Base-by-base conservation (phyloP, 2,329 filamentous ascomycete species). In the Podosphaera xanthii region DNA sequence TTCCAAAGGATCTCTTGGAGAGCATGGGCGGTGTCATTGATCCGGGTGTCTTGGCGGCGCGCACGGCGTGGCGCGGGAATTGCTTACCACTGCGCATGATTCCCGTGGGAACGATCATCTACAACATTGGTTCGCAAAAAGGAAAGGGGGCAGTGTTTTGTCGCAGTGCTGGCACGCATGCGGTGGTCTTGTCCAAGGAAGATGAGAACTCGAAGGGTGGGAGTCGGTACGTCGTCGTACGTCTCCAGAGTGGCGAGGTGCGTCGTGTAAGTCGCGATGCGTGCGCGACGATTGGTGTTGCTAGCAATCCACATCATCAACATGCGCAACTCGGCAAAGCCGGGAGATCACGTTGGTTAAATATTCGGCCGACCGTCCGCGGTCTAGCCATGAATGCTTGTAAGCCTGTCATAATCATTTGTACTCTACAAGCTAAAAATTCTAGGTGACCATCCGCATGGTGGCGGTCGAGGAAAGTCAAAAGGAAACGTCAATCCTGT, bases 321-420 rank as follows among this genome's bases (percentile, higher is more conserved):
- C 94, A 94, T 72, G 78, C 82, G 64, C 87, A 92, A 69, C 78
- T 98, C 60, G 94, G 94, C 67, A 98, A 98, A 75, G 92, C 92
- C 66, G 92, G 92, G 69, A 82, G 94, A 67, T 89, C 84, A 66
- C 81, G 92, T 68, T 96, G 89, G 90, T 73, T 97, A 64, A 92
- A 92, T 69, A 95, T 94, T 69, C 79, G 92, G 65, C 92, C 92
- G 14, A 96, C 92, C 0, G 92, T 98, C 52, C 83, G 94, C 76
- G 94, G 92, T 84, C 75, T 97, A 67, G 92, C 94, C 63, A 98
- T 98, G 94, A 98, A 98, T 76, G 89, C 91, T 71, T 81, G 86
- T 87, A 74, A 69, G 78, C 14, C 59, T 60, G 36, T 34, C 48
- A 1, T 59, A 53, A 5, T 34, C 42, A 22, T n/a, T 14, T 14